Conservation (phyloP, 345 rosid species). For the Zanthoxylum bungeanum region DNA sequence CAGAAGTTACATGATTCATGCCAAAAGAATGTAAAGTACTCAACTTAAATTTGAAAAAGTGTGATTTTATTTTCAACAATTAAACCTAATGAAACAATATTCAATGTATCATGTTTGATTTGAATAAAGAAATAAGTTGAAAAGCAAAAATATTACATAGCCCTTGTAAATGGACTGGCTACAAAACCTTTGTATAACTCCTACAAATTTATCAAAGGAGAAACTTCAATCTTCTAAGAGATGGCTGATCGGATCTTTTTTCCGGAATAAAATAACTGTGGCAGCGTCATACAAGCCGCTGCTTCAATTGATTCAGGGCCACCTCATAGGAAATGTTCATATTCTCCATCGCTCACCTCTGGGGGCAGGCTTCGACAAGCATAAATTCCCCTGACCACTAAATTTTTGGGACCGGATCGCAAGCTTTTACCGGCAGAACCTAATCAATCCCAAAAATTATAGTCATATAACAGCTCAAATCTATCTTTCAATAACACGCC, state of each 20-base stretch:
- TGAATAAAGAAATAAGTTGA: neutral
- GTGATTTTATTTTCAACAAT: neutral
- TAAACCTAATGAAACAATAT: neutral
- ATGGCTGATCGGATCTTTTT: neutral
- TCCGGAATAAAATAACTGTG: neutral
- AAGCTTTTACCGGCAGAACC: neutral
- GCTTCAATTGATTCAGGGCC: neutral
- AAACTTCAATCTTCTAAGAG: neutral
- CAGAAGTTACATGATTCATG: neutral
- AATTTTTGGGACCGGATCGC: neutral
- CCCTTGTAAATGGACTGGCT: neutral
- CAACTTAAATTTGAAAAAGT: neutral
- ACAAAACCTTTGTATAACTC: neutral
- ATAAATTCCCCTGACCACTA: neutral
- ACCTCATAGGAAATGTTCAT: neutral
- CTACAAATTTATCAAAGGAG: neutral
- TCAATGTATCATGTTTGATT: neutral
- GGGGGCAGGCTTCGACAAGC: neutral
- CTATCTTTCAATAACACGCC: conserved; percentile 58
- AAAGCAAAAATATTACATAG: neutral
- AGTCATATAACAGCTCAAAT: neutral
- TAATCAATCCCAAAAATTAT: neutral
- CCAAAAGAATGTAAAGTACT: neutral
- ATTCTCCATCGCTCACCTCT: neutral
- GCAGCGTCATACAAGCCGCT: neutral